phyloP scores from a whole-genome alignment of 148 eudicot genomes.

The Talinum fruticosum region DNA sequence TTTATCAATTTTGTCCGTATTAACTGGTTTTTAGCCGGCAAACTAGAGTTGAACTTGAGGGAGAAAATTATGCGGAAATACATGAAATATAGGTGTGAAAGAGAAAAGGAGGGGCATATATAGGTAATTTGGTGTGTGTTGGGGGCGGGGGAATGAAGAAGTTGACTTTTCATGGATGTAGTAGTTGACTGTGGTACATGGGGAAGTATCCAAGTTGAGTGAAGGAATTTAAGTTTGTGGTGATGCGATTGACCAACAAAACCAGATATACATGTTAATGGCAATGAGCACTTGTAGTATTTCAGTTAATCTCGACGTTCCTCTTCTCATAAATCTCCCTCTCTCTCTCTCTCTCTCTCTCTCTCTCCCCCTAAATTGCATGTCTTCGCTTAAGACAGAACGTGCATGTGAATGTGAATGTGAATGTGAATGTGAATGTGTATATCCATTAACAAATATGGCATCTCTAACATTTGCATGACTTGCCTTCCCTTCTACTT shows the following conservation, averaged over 20 bases:
- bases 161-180: not conserved
- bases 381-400: too few species aligned
- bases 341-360: too few species aligned
- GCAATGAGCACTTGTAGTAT: not conserved
- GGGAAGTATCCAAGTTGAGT: not conserved
- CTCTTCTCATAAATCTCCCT: not conserved
- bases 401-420: too few species aligned
- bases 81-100: not conserved
- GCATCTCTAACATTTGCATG: not conserved
- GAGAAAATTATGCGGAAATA: not conserved
- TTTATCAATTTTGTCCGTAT: too few species aligned
- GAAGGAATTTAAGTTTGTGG: not conserved
- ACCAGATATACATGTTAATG: not conserved
- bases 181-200: not conserved
- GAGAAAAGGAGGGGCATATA: not conserved
- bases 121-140: not conserved
- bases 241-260: not conserved
- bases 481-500: not conserved
- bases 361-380: too few species aligned
- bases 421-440: too few species aligned
- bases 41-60: not conserved
- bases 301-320: not conserved
- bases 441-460: conserved; percentile 7
- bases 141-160: too few species aligned
- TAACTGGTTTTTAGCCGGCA: not conserved